Evolutionary conservation across 1,139 yeast species (phyloP), one percentile per base, ranked within the genome.

Genomic region (Meyerozyma carpophila): DNA sequence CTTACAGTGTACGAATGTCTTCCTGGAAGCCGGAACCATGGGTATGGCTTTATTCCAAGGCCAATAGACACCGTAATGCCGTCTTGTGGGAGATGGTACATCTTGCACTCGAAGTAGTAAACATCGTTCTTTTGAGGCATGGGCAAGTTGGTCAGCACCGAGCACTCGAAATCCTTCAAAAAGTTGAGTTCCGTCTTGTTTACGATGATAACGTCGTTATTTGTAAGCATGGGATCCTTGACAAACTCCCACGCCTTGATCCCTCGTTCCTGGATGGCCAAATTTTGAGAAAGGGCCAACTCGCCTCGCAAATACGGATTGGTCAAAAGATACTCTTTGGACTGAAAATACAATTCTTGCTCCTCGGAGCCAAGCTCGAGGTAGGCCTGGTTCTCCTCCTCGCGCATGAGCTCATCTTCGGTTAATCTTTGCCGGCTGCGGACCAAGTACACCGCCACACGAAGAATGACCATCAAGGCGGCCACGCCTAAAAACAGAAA

Each of bases 171-270:
- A 43, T 79, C 77, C 54, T 75, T 78, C 56, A 78, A 74, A 56
- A 93, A 93, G 44, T 82, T 81, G 43, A 93, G 67, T 61, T 93
- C 98, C 2, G 84, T 80, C 53, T 85, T 82, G 56, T 84, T 82
- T 43, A 80, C 75, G 18, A 91, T 84, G 47, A 78, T 56, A 18
- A 84, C 63, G 54, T 77, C 85, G 62, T 75, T 82, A 56, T 70
- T 77, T 41, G 78, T 80, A 47, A 80, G 66, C 66, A 77, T 80
- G 13, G 70, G 58, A 57, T 89, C 91, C 38, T 88, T 88, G 47
- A 77, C 78, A 59, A 94, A 93, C 56, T 89, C 95, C 94, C 95
- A 93, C 0, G 98, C 98, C 26, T 78, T 70, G 1, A 94, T 84
- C 0, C 97, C 99, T 62, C 88, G 90, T 56, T 94, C 98, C 56